These are phyloP conservation scores for Phytophthora sojae DNA, from an alignment of 352 stramenopile genomes.

Conservation along the genomic window DNA sequence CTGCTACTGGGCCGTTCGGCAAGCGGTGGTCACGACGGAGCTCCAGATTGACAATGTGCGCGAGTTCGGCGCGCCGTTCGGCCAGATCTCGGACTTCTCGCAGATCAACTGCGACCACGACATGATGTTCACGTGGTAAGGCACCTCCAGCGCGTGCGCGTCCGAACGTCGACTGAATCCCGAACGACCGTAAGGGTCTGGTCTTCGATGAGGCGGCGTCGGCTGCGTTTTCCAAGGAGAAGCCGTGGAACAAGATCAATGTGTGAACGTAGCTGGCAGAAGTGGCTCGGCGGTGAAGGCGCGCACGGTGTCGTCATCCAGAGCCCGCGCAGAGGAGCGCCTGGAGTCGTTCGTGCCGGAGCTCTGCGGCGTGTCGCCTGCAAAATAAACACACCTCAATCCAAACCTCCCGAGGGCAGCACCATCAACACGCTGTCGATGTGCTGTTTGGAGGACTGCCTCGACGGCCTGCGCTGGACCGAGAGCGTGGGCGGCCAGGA, in stretches of 20 bases:
- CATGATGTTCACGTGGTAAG: conserved; percentile 99
- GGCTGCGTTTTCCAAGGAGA: conserved; percentile 98
- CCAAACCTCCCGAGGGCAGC: conserved; percentile 94
- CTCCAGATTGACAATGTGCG: conserved; percentile 95
- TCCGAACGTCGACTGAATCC: conserved; percentile 97
- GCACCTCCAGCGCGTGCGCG: conserved; percentile 97
- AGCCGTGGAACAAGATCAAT: conserved; percentile 98
- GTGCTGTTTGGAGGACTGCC: conserved; percentile 99
- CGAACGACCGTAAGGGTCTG: conserved; percentile 93
- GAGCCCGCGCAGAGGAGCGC: conserved; percentile 96
- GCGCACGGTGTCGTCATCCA: conserved; percentile 98
- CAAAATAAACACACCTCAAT: too few relatives aligned
- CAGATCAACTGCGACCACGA: conserved; percentile 97
- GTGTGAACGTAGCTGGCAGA: conserved; percentile 99
- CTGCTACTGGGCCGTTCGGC: conserved; percentile 97
- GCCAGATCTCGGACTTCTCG: conserved; percentile 94
- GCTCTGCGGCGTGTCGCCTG: not conserved
- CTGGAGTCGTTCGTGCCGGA: conserved; percentile 94
- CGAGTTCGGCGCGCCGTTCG: conserved; percentile 96
- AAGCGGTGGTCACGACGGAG: conserved; percentile 96
- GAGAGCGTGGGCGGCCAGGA: conserved; percentile 94
- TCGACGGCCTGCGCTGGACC: conserved; percentile 97
- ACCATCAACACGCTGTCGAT: conserved; percentile 99
- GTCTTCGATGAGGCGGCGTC: conserved; percentile 99
- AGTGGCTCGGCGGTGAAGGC: conserved; percentile 98